Evolutionary conservation across 805 yeast species (phyloP).

Genomic region (Candida hungchunana): DNA sequence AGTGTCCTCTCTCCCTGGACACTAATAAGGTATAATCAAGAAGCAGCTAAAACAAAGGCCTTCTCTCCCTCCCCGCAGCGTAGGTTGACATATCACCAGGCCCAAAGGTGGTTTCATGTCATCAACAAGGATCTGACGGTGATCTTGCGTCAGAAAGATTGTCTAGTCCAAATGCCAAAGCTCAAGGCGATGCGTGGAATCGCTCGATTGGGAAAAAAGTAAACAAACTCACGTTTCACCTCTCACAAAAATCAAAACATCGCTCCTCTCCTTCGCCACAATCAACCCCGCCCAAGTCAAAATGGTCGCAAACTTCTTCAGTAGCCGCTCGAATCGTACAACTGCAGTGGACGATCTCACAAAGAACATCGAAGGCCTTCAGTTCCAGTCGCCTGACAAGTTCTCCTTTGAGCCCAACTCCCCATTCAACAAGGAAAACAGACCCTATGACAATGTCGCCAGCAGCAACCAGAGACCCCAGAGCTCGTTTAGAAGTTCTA

Average conservation of each 20-base stretch:
- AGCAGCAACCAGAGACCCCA: slow-evolving; percentile 23
- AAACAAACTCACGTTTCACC: slow-evolving; percentile 18
- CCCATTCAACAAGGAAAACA: slow-evolving; percentile 38
- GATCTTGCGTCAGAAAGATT: slow-evolving; percentile 1
- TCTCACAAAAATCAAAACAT: slow-evolving; percentile 8
- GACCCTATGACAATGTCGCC: slow-evolving; percentile 26
- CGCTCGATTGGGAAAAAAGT: slow-evolving; percentile 22
- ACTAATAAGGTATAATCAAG: too few species aligned
- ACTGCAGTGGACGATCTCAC: slow-evolving; percentile 25
- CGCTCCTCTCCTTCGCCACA: neutral
- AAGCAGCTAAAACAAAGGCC: too few species aligned
- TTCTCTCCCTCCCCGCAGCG: too few species aligned
- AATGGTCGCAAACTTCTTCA: slow-evolving; percentile 29
- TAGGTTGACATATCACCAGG: too few species aligned
- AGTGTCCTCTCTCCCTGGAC: too few species aligned
- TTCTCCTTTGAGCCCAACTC: slow-evolving; percentile 33
- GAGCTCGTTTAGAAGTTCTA: slow-evolving; percentile 7
- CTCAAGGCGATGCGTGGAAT: neutral
- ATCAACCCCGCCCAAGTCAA: neutral
- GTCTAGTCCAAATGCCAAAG: slow-evolving; percentile 1
- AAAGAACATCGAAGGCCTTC: slow-evolving; percentile 26
- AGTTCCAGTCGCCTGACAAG: slow-evolving; percentile 22
- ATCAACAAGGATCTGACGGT: too few species aligned
- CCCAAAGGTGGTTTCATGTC: too few species aligned
- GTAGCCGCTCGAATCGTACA: slow-evolving; percentile 16